These are phyloP conservation scores for Lobosporangium transversale DNA, from an alignment of 192 early-diverging fungal species.

Conservation along the genomic window DNA sequence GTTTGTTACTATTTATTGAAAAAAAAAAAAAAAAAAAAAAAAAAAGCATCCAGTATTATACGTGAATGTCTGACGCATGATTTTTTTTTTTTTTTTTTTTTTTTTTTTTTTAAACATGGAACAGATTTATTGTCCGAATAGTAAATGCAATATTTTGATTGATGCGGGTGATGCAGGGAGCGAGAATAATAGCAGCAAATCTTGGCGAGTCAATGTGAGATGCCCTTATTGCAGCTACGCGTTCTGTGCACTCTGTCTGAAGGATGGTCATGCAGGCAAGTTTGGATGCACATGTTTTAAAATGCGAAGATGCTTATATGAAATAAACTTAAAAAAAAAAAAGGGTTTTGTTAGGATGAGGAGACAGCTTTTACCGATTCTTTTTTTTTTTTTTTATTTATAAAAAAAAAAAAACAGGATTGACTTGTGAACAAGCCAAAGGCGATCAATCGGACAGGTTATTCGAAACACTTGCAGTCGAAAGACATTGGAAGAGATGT, in stretches of 20 bases:
- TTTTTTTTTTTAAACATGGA: too few species aligned
- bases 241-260: slow-evolving; percentile 18
- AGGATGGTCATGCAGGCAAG: slow-evolving; percentile 18
- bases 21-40: neutral
- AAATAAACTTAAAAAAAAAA: too few species aligned
- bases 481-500: slow-evolving; percentile 14
- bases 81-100: too few species aligned
- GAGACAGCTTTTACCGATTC: neutral
- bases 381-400: neutral
- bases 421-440: slow-evolving; percentile 5
- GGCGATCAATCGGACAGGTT: neutral
- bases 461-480: slow-evolving; percentile 7
- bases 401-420: slow-evolving; percentile 6
- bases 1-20: neutral
- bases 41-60: too few species aligned
- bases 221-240: slow-evolving; percentile 18
- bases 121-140: slow-evolving; percentile 28
- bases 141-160: slow-evolving; percentile 6
- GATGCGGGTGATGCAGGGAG: neutral
- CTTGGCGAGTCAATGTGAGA: neutral
- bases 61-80: too few species aligned
- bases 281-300: neutral
- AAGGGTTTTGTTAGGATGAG: too few species aligned
- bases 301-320: neutral
- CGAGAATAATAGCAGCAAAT: neutral